Base-by-base conservation (phyloP, 768 basidiomycete species). In the Asterophora lycoperdoides region DNA sequence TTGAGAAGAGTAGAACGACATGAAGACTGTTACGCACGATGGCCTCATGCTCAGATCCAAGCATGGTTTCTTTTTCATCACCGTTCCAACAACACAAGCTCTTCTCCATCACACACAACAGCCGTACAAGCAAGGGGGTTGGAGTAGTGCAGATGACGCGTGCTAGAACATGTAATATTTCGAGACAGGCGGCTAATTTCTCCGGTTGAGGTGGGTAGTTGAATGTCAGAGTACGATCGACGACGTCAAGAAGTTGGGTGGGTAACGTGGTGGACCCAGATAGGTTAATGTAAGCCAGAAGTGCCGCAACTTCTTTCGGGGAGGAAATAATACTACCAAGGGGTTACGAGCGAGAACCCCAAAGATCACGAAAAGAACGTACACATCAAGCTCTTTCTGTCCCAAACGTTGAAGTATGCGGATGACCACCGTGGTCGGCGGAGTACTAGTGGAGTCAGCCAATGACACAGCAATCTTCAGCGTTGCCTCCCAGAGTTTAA, bases 21-120 rank as follows among this genome's bases (percentile, higher is more conserved):
- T 53, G 8, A 51, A 52, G 5, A 56, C 29, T 17, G 19, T 33
- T 14, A 59, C 75, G 34, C 60, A 84, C 84, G 50, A 77, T 52
- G 40, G 67, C 61, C 43, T 74, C 75, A 46, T 79, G 76, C 26
- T 80, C 74, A 6, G 67, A 56, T 4, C 70, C 68, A 2, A 65
- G 55, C 41, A 84, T 64, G 13, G 68, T 49, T 18, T 67, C 63
- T 0, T 54, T 37, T 32, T 68, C 68, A 49, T 84, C 83, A 36
- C 68, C 68, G 17, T 84, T 73, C 84, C 83, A 85, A 26, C 64
- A 54, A 45, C 65, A 67, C 4, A 83, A 54, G 17, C 76, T 61
- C 29, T 66, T 58, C 18, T 70, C 67, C 20, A 78, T 60, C 9
- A 51, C 51, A 13, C 55, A 55, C 8, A 82, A 52, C n/a, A 75